A percentile compares a stretch with the other conserved stretches of the same genome.
These are phyloP conservation scores for Leptographium flavum DNA, from an alignment of 2,329 filamentous ascomycete species.

Conservation along the genomic window DNA sequence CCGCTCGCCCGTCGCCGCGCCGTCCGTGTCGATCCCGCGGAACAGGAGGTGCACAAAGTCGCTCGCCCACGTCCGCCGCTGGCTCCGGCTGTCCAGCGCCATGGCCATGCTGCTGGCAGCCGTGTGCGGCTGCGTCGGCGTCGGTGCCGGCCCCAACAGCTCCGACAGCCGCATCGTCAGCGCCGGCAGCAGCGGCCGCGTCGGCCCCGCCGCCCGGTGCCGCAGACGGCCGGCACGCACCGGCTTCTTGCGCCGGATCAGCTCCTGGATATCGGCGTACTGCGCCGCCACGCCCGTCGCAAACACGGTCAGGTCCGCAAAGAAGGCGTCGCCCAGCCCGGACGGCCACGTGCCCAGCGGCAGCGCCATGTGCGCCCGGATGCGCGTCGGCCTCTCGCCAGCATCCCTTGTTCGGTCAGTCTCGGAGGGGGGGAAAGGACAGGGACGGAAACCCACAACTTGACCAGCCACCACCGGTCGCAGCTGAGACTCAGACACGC, in stretches of 20 bases:
- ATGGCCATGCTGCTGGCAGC: background rate
- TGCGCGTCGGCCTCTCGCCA: too few relatives aligned
- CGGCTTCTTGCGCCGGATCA: slow-evolving; percentile 30
- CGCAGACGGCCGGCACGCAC: slow-evolving; percentile 19
- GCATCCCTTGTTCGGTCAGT: too few relatives aligned
- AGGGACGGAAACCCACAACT: slow-evolving; percentile 33
- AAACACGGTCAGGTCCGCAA: slow-evolving; percentile 35
- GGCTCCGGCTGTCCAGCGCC: background rate
- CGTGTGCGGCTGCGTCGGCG: background rate
- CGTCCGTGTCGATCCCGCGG: slow-evolving; percentile 28
- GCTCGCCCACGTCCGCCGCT: slow-evolving; percentile 33
- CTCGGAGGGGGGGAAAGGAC: slow-evolving; percentile 29
- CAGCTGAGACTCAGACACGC: slow-evolving; percentile 56
- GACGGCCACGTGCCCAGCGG: slow-evolving; percentile 22
- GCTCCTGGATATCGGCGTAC: slow-evolving; percentile 30
- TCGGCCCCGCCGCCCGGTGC: slow-evolving; percentile 24
- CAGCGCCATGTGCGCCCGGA: slow-evolving; percentile 9
- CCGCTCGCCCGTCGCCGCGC: background rate
- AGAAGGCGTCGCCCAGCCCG: slow-evolving; percentile 33
- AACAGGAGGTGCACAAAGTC: slow-evolving; percentile 47
- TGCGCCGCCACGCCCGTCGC: slow-evolving; percentile 37
- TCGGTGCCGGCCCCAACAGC: slow-evolving; percentile 14
- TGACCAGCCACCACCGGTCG: slow-evolving; percentile 66
- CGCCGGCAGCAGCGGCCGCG: slow-evolving; percentile 31
- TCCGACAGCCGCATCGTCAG: slow-evolving; percentile 35